These are phyloP conservation scores for Colletotrichum shisoi DNA, from an alignment of 2,329 filamentous ascomycete genomes.

Conservation along the genomic window DNA sequence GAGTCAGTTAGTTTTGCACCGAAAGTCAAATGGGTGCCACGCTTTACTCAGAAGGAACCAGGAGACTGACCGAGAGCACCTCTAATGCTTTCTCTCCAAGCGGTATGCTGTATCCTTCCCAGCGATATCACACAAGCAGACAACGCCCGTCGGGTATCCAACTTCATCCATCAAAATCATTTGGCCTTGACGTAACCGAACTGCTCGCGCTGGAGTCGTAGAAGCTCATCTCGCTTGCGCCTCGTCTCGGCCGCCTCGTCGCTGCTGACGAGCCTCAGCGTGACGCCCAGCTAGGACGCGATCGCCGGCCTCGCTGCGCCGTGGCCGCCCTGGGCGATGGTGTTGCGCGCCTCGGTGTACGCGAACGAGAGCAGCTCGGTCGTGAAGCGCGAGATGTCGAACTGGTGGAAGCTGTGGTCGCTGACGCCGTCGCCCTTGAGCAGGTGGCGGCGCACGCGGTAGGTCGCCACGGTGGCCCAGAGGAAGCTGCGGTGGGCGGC, in stretches of 20 bases:
- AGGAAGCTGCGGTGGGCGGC: constrained; percentile 44
- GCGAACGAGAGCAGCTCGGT: constrained; percentile 45
- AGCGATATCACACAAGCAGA: no score
- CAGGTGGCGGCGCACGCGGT: constrained; percentile 44
- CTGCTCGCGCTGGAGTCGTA: constrained; percentile 17
- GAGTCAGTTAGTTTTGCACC: neutral
- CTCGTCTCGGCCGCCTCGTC: constrained; percentile 9
- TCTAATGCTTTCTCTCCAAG: neutral
- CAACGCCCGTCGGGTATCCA: no score
- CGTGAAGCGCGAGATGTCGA: constrained; percentile 45
- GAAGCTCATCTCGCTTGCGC: constrained; percentile 17
- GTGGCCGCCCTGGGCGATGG: neutral
- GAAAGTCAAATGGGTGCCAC: no score
- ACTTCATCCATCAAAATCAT: constrained; percentile 5
- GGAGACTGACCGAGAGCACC: neutral
- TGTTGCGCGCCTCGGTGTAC: constrained; percentile 37
- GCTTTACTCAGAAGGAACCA: no score
- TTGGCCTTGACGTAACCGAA: constrained; percentile 4
- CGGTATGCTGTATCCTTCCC: neutral
- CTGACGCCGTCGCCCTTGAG: constrained; percentile 37
- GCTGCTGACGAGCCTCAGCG: neutral
- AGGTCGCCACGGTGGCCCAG: constrained; percentile 46
- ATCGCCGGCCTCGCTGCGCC: constrained; percentile 10
- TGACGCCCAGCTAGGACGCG: constrained; percentile 25
- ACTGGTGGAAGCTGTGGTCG: constrained; percentile 38